Percentiles rank a stretch among this genome's conserved stretches.
phyloP scores from a whole-genome alignment of 176 grass and related monocot species.

The Ensete ventricosum region DNA sequence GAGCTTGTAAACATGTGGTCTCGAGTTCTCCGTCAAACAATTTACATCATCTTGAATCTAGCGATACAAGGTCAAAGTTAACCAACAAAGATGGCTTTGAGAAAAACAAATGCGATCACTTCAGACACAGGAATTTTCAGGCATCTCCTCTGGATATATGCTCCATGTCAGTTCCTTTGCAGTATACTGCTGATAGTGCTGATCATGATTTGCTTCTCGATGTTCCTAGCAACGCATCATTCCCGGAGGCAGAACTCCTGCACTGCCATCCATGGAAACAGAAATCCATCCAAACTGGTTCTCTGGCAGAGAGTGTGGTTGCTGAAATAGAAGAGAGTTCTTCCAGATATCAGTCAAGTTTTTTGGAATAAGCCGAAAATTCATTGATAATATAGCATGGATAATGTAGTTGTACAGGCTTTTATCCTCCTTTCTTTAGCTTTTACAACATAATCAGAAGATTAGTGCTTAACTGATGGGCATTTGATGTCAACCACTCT shows the following conservation, averaged over 20 bases:
- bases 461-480: not conserved
- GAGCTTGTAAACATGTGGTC: constrained; percentile 28
- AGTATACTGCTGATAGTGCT: constrained; percentile 35
- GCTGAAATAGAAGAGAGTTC: not conserved
- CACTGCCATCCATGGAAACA: not conserved
- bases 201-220: constrained; percentile 78
- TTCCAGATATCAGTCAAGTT: not conserved
- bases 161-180: constrained; percentile 35
- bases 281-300: not conserved
- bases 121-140: constrained; percentile 41
- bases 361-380: not conserved
- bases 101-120: not conserved
- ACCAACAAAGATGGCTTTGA: not conserved
- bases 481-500: not conserved
- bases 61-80: constrained; percentile 20
- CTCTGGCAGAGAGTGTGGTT: not conserved
- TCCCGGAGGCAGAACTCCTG: constrained; percentile 6
- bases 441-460: not conserved
- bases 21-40: constrained; percentile 19
- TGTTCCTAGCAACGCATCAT: constrained; percentile 54
- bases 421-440: not conserved
- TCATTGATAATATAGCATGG: not conserved
- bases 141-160: constrained; percentile 40
- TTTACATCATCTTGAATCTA: constrained; percentile 30
- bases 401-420: not conserved